Evolutionary conservation across 2,329 filamentous ascomycete genomes (phyloP).

Genomic region (Trichoderma sp.): DNA sequence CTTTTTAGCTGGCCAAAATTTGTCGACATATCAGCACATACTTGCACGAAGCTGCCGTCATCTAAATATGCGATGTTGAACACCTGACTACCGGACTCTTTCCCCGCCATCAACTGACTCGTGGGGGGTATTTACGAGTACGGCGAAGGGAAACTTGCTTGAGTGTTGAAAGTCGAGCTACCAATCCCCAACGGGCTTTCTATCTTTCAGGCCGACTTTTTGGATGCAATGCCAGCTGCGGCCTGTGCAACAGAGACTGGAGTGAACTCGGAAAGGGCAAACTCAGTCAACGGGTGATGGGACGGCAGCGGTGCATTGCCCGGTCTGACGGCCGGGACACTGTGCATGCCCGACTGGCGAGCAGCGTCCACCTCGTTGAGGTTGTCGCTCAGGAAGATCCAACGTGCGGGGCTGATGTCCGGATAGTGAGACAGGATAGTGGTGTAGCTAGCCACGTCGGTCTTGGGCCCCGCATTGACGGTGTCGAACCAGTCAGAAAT

Average conservation of each 20-base stretch:
- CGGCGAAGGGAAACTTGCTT: not conserved
- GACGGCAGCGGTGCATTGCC: conserved; percentile 65
- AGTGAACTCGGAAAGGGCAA: conserved; percentile 38
- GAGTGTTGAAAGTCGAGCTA: not conserved
- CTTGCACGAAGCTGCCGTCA: not conserved
- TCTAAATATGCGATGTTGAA: conserved; percentile 4
- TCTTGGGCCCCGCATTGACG: conserved; percentile 74
- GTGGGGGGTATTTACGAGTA: not conserved
- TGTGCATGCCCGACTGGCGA: conserved; percentile 60
- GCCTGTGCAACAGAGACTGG: conserved; percentile 24
- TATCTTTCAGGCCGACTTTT: not conserved
- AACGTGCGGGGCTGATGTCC: conserved; percentile 48
- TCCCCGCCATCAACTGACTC: conserved; percentile 6
- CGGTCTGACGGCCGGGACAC: conserved; percentile 61
- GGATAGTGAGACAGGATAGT: conserved; percentile 54
- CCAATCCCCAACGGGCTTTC: not conserved
- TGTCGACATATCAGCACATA: conserved; percentile 6
- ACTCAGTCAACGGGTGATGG: conserved; percentile 40
- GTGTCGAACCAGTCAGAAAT: conserved; percentile 75
- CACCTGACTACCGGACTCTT: conserved; percentile 3
- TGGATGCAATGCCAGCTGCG: conserved; percentile 11
- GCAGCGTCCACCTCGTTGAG: conserved; percentile 66
- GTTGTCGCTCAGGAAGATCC: conserved; percentile 82
- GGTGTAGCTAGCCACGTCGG: conserved; percentile 63
- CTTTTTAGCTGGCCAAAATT: not conserved